Percentiles rank a stretch among this genome's conserved stretches.
phyloP scores from a whole-genome alignment of 495 filamentous ascomycete species.

The Tirmania nivea region DNA sequence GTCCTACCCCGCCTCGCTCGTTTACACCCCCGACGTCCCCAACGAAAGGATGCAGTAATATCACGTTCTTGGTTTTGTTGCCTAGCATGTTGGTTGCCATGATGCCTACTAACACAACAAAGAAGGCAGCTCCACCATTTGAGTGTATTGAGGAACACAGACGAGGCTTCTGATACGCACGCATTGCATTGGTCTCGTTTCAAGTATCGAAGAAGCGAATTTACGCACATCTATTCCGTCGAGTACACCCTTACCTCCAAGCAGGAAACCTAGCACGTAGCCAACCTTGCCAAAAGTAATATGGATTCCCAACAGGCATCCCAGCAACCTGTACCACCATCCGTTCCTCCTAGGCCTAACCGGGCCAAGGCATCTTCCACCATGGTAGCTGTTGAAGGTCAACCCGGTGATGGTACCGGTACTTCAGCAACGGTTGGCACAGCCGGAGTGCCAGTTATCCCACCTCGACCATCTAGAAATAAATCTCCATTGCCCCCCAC shows the following conservation, averaged over 20 bases:
- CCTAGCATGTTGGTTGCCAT: no score
- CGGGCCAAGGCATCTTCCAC: neutral
- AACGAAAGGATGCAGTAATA: no score
- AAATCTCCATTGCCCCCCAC: slow-evolving; percentile 13
- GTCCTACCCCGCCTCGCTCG: no score
- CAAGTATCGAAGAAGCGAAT: no score
- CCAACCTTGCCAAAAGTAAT: neutral
- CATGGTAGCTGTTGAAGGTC: neutral
- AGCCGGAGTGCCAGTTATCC: slow-evolving; percentile 33
- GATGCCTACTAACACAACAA: no score
- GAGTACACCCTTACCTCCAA: no score
- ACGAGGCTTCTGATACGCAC: neutral
- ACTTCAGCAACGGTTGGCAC: slow-evolving; percentile 1
- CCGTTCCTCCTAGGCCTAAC: neutral
- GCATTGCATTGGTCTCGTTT: neutral
- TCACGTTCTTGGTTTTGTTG: no score
- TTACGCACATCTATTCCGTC: no score
- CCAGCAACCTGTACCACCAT: neutral
- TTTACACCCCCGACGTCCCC: no score
- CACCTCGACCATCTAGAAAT: slow-evolving; percentile 38
- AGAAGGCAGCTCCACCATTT: no score
- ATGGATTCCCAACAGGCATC: neutral
- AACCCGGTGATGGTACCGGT: neutral
- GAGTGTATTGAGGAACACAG: no score
- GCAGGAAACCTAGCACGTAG: no score